A percentile compares a stretch with the other conserved stretches of the same genome.
phyloP scores from a whole-genome alignment of 2,329 filamentous ascomycete genomes.

The Xylariaceae sp. region DNA sequence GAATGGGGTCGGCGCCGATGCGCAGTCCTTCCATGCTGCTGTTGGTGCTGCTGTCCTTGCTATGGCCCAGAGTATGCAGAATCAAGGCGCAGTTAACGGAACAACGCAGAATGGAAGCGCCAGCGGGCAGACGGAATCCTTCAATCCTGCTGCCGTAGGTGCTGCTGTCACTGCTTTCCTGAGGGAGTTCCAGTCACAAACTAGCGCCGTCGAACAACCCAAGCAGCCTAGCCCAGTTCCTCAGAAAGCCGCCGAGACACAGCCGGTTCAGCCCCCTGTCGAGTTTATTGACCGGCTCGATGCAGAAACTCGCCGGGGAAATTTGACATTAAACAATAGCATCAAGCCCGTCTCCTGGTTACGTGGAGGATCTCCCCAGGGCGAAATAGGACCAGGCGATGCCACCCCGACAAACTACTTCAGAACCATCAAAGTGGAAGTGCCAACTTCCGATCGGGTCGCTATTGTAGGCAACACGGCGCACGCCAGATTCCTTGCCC shows the following conservation, averaged over 20 bases:
- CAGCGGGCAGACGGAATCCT: too few relatives aligned
- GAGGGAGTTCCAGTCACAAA: too few relatives aligned
- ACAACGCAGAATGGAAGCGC: too few relatives aligned
- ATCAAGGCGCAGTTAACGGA: too few relatives aligned
- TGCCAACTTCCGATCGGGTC: constrained; percentile 34
- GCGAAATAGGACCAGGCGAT: too few relatives aligned
- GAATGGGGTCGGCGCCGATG: background rate
- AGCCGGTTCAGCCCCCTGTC: background rate
- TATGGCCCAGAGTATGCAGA: background rate
- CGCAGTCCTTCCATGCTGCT: background rate
- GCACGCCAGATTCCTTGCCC: constrained; percentile 60
- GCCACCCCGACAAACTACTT: background rate
- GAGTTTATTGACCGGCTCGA: background rate
- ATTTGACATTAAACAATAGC: background rate
- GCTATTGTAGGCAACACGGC: constrained; percentile 61
- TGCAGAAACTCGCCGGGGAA: too few relatives aligned
- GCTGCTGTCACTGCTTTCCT: too few relatives aligned
- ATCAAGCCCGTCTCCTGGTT: background rate
- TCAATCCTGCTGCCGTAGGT: too few relatives aligned
- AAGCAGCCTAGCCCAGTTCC: too few relatives aligned
- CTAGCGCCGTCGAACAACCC: too few relatives aligned
- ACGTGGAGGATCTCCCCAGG: background rate
- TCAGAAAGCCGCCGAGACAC: too few relatives aligned
- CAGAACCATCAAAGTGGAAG: background rate
- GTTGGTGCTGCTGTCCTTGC: too few relatives aligned